Percentiles rank a stretch among this genome's conserved stretches.
phyloP scores from a whole-genome alignment of 192 early-diverging fungal genomes.

The Coemansia umbellata region DNA sequence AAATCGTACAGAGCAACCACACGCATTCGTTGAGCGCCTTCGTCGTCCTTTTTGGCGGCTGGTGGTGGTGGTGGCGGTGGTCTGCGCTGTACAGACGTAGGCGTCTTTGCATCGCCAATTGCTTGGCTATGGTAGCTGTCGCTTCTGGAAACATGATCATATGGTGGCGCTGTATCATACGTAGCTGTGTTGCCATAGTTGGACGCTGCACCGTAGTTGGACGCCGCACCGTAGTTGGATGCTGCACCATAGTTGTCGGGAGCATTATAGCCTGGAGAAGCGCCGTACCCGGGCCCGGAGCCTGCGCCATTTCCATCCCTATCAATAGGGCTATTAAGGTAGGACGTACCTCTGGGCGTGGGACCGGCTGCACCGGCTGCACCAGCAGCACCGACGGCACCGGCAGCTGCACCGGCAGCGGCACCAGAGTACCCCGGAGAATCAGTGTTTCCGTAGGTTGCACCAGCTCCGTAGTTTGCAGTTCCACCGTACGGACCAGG shows the following conservation, averaged over 20 bases:
- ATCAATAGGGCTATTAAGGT: constrained; percentile 31
- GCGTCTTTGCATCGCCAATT: constrained; percentile 16
- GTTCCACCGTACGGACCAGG: constrained; percentile 27
- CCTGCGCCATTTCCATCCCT: neutral
- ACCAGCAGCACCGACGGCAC: neutral
- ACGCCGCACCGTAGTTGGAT: constrained; percentile 6
- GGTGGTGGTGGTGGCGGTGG: constrained; percentile 51
- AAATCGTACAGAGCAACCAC: constrained; percentile 87
- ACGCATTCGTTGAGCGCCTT: constrained; percentile 27
- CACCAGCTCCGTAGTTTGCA: constrained; percentile 24
- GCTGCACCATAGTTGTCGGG: constrained; percentile 10
- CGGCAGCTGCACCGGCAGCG: neutral
- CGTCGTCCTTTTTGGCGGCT: neutral
- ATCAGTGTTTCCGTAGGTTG: constrained; percentile 18
- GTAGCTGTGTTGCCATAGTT: constrained; percentile 6
- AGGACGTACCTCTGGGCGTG: constrained; percentile 7
- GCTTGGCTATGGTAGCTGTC: constrained; percentile 20
- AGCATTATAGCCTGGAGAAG: constrained; percentile 3
- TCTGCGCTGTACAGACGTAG: neutral
- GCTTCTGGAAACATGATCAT: constrained; percentile 8
- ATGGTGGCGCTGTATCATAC: constrained; percentile 14
- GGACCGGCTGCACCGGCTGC: neutral
- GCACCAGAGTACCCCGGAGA: constrained; percentile 5
- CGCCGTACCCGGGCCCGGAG: constrained; percentile 9
- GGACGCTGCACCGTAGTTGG: constrained; percentile 7